A percentile compares a stretch with the other conserved stretches of the same genome.
Evolutionary conservation across 352 stramenopile species (phyloP).

Genomic region (Pythium rhizo-oryzae): DNA sequence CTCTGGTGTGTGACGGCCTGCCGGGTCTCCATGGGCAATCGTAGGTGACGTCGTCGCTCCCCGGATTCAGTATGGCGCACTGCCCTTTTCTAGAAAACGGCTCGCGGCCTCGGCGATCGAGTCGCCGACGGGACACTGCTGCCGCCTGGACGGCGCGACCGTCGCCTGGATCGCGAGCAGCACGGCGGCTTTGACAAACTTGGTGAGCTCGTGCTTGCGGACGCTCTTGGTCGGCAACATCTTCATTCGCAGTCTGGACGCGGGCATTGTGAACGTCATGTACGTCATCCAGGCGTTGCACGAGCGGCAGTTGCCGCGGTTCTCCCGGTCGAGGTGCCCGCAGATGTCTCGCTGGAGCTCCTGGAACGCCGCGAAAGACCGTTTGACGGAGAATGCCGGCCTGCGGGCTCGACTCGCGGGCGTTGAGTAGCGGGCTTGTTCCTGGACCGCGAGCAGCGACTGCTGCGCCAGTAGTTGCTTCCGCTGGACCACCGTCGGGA

Average conservation of each 20-base stretch:
- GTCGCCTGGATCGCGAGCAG: constrained; percentile 21
- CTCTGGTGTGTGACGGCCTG: too few species aligned
- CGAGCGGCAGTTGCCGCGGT: constrained; percentile 12
- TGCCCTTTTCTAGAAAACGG: constrained; percentile 4
- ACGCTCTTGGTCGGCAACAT: constrained; percentile 4
- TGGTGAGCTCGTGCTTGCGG: constrained; percentile 12
- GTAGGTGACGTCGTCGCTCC: not conserved
- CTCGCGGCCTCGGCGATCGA: constrained; percentile 11
- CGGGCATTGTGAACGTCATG: constrained; percentile 14
- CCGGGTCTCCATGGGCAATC: not conserved
- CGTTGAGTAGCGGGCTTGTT: too few species aligned
- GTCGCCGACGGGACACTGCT: constrained; percentile 15
- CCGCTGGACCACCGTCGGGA: constrained; percentile 15
- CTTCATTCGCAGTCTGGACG: constrained; percentile 15
- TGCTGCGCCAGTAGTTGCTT: not conserved
- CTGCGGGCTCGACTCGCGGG: not conserved
- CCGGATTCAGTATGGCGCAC: not conserved
- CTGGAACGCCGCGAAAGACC: constrained; percentile 16
- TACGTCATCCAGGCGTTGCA: constrained; percentile 31
- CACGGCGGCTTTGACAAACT: constrained; percentile 20
- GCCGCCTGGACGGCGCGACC: constrained; percentile 1
- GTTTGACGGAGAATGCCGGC: constrained; percentile 7
- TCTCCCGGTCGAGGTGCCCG: constrained; percentile 9
- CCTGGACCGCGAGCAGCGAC: not conserved
- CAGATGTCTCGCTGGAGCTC: constrained; percentile 13